Evolutionary conservation across 176 grass and related monocot species (phyloP).

Genomic region (Carex littledalei): DNA sequence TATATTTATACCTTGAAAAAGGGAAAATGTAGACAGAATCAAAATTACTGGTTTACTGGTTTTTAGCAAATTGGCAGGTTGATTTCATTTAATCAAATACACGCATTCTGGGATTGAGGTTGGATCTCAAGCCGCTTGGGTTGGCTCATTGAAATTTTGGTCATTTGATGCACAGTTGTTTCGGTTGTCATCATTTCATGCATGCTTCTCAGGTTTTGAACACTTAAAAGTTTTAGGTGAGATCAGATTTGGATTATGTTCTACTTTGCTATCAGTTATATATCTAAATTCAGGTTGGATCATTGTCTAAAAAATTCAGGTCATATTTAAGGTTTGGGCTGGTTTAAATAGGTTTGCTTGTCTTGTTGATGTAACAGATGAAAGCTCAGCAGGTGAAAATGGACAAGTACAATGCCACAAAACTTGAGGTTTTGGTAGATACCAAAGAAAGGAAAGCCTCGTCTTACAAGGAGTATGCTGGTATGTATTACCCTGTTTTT

Average conservation of each 20-base stretch:
- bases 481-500: neutral
- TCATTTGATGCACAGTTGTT: neutral
- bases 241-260: neutral
- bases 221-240: neutral
- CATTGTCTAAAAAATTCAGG: neutral
- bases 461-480: neutral
- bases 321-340: neutral
- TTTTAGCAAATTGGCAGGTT: neutral
- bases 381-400: constrained; percentile 6
- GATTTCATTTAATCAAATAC: neutral
- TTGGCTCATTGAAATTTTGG: neutral
- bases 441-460: neutral
- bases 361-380: constrained; percentile 18
- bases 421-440: constrained; percentile 13
- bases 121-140: neutral
- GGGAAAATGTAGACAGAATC: neutral
- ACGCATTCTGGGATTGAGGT: neutral
- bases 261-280: neutral
- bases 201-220: neutral
- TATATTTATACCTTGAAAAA: neutral
- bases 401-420: neutral
- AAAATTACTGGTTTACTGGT: neutral
- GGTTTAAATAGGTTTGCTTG: neutral
- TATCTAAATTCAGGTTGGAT: neutral
- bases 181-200: neutral